A percentile compares a stretch with the other conserved stretches of the same genome.
phyloP scores from a whole-genome alignment of 2,329 filamentous ascomycete species.

The Pseudogymnoascus sp. region DNA sequence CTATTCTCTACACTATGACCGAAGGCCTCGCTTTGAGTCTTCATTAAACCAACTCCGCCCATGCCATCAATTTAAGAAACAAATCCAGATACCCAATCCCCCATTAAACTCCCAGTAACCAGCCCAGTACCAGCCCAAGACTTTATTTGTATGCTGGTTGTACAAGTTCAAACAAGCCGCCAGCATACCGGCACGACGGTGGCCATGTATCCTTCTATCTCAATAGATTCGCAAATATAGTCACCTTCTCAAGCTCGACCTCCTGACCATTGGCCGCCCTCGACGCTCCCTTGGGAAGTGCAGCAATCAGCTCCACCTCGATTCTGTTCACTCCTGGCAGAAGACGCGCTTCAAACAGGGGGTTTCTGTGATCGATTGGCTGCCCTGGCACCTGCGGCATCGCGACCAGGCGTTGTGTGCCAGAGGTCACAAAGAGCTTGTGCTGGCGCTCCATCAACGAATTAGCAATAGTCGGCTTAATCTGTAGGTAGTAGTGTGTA shows the following conservation, averaged over 20 bases:
- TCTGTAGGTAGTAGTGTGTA: slow-evolving; percentile 60
- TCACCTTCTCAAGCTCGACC: slow-evolving; percentile 71
- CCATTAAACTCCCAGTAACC: background rate
- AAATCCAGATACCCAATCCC: background rate
- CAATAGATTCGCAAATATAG: slow-evolving; percentile 63
- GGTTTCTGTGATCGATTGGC: slow-evolving; percentile 44
- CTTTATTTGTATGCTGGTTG: background rate
- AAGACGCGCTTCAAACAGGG: slow-evolving; percentile 68
- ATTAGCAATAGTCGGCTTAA: slow-evolving; percentile 57
- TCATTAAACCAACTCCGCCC: background rate
- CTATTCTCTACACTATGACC: background rate
- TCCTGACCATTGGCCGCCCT: slow-evolving; percentile 49
- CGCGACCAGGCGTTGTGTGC: slow-evolving; percentile 48
- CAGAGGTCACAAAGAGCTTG: slow-evolving; percentile 66
- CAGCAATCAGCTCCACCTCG: slow-evolving; percentile 68
- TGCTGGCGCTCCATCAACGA: slow-evolving; percentile 60
- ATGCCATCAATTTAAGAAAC: background rate
- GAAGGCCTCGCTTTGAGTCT: background rate
- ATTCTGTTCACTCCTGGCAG: slow-evolving; percentile 67
- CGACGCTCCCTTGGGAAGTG: slow-evolving; percentile 49
- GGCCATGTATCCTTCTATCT: slow-evolving; percentile 27
- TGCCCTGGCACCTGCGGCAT: slow-evolving; percentile 45
- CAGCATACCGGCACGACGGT: background rate
- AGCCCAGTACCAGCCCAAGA: background rate
- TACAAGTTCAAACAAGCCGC: background rate